A percentile compares a stretch with the other conserved stretches of the same genome.
phyloP scores from a whole-genome alignment of 345 rosid species.

The Turritis glabra region DNA sequence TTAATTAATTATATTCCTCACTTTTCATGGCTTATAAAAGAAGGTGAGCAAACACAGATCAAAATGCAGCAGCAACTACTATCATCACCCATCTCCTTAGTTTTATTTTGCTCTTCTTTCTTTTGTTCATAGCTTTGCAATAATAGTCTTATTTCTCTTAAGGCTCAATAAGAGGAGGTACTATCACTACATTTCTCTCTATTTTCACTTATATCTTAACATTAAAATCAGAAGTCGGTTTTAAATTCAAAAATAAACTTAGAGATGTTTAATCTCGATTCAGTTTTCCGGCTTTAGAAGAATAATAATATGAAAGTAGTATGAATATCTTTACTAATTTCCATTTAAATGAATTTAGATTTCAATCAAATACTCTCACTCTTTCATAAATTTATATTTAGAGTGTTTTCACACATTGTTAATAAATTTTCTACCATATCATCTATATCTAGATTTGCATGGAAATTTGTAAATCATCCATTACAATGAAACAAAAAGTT shows the following conservation, averaged over 20 bases:
- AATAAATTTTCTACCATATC: neutral
- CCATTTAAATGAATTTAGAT: neutral
- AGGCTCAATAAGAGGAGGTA: constrained; percentile 41
- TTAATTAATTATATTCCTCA: neutral
- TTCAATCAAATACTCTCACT: neutral
- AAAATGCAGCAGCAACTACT: constrained; percentile 46
- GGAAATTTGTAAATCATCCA: neutral
- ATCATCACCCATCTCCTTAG: constrained; percentile 39
- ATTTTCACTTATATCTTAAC: neutral
- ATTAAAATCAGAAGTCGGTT: neutral
- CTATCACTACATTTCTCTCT: constrained; percentile 14
- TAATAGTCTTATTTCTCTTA: constrained; percentile 18
- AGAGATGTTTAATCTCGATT: neutral
- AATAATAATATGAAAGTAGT: neutral
- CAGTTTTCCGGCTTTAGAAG: too few relatives aligned
- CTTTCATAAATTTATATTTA: neutral
- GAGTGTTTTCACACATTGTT: neutral
- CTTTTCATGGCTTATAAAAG: constrained; percentile 41
- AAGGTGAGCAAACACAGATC: neutral
- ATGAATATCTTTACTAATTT: neutral
- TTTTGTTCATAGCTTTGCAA: constrained; percentile 35
- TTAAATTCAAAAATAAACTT: neutral
- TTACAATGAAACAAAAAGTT: neutral
- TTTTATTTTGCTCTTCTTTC: constrained; percentile 28
- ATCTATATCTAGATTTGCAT: neutral